phyloP scores from a whole-genome alignment of 192 early-diverging fungal genomes.

The Funneliformis geosporum region DNA sequence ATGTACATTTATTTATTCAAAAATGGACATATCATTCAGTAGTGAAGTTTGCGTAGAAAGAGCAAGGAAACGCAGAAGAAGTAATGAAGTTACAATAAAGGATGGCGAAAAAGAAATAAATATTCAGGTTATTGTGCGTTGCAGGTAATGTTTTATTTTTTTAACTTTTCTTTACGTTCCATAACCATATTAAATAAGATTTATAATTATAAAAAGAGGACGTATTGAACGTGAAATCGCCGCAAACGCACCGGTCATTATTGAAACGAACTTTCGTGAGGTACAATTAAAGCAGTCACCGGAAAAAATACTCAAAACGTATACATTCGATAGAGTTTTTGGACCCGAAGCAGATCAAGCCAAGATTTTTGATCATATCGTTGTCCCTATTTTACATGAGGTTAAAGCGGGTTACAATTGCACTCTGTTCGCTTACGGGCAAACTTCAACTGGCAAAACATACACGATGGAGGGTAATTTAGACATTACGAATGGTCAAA shows the following conservation, averaged over 20 bases:
- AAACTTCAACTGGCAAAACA: slow-evolving; percentile 96
- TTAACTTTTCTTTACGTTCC: background rate
- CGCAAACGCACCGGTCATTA: slow-evolving; percentile 63
- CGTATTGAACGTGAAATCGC: slow-evolving; percentile 61
- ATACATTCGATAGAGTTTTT: slow-evolving; percentile 92
- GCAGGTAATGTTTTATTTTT: slow-evolving; percentile 54
- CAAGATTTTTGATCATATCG: slow-evolving; percentile 76
- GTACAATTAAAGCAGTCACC: slow-evolving; percentile 56
- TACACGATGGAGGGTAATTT: slow-evolving; percentile 95
- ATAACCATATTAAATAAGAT: background rate
- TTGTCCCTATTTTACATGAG: slow-evolving; percentile 81
- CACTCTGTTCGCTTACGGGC: slow-evolving; percentile 82
- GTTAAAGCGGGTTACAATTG: slow-evolving; percentile 74
- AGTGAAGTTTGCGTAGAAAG: background rate
- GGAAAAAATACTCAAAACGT: slow-evolving; percentile 66
- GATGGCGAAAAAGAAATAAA: slow-evolving; percentile 63
- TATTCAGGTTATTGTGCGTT: slow-evolving; percentile 81
- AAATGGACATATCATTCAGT: background rate
- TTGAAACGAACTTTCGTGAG: slow-evolving; percentile 65
- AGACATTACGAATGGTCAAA: slow-evolving; percentile 44
- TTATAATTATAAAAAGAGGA: slow-evolving; percentile 33
- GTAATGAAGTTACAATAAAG: background rate
- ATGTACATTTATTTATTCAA: background rate
- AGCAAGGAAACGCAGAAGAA: background rate
- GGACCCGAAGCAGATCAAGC: slow-evolving; percentile 74